phyloP scores from a whole-genome alignment of 2,329 filamentous ascomycete genomes.

The Fusarium foetens region DNA sequence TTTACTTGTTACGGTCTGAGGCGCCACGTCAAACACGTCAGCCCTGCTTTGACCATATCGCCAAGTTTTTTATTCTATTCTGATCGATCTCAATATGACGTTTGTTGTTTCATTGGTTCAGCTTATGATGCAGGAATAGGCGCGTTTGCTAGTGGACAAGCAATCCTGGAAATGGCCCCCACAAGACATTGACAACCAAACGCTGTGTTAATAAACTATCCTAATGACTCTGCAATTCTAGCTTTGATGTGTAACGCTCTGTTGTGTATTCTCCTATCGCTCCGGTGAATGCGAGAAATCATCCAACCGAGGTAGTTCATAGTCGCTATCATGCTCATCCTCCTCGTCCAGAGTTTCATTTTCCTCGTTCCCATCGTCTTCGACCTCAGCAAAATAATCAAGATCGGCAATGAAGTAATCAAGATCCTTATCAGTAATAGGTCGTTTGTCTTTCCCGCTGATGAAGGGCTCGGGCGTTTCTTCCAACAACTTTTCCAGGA shows the following conservation, averaged over 20 bases:
- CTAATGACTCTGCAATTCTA: neutral
- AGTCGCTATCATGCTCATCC: neutral
- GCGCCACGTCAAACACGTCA: slow-evolving; percentile 40
- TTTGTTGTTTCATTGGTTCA: slow-evolving; percentile 28
- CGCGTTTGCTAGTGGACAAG: neutral
- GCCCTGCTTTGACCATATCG: slow-evolving; percentile 33
- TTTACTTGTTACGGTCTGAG: neutral
- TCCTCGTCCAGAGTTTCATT: neutral
- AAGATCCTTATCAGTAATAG: neutral
- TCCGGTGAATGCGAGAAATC: neutral
- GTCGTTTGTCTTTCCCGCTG: too few species aligned
- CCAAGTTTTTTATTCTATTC: slow-evolving; percentile 27
- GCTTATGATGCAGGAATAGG: slow-evolving; percentile 18
- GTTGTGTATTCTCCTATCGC: neutral
- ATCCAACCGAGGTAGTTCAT: neutral
- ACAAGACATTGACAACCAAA: neutral
- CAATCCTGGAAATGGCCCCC: neutral
- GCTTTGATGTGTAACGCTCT: neutral
- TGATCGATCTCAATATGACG: slow-evolving; percentile 24
- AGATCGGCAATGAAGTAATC: neutral
- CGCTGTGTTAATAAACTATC: neutral
- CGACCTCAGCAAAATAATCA: neutral
- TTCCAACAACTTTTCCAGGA: slow-evolving; percentile 1
- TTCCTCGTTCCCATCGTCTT: too few species aligned
- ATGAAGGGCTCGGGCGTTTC: slow-evolving; percentile 6